Percentiles rank a stretch among this genome's conserved stretches.
phyloP scores from a whole-genome alignment of 148 eudicot species.

The Chenopodium quinoa region DNA sequence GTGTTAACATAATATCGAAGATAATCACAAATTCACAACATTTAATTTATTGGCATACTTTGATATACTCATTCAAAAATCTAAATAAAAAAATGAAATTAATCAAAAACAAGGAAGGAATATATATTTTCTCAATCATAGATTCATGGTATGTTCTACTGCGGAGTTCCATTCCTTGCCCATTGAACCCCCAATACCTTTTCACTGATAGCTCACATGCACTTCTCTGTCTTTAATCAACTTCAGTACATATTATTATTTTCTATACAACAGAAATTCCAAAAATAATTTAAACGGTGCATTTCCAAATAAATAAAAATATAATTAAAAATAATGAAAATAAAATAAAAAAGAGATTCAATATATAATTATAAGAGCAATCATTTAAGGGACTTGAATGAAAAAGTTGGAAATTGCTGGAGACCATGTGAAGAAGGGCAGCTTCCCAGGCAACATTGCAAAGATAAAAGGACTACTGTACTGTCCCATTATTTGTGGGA shows the following conservation, averaged over 20 bases:
- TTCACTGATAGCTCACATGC: conserved; percentile 17
- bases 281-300: conserved; percentile 1
- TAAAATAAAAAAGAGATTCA: neutral
- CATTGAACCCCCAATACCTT: neutral
- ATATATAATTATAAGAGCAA: neutral
- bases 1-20: no score
- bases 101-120: no score
- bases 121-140: neutral
- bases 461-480: conserved; percentile 1
- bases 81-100: no score
- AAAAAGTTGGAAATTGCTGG: conserved; percentile 25
- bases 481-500: conserved; percentile 25
- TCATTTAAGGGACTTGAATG: conserved; percentile 5
- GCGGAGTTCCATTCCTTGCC: conserved; percentile 24
- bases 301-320: neutral
- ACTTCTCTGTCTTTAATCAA: neutral
- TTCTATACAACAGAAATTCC: neutral
- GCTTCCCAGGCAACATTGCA: conserved; percentile 21
- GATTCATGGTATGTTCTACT: neutral
- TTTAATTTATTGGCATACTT: no score
- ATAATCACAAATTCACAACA: no score
- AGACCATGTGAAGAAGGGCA: conserved; percentile 33
- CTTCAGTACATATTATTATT: neutral
- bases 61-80: no score
- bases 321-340: no score